Base-by-base conservation (phyloP, 2,329 filamentous ascomycete species). In the Ophiocordyceps australis region DNA sequence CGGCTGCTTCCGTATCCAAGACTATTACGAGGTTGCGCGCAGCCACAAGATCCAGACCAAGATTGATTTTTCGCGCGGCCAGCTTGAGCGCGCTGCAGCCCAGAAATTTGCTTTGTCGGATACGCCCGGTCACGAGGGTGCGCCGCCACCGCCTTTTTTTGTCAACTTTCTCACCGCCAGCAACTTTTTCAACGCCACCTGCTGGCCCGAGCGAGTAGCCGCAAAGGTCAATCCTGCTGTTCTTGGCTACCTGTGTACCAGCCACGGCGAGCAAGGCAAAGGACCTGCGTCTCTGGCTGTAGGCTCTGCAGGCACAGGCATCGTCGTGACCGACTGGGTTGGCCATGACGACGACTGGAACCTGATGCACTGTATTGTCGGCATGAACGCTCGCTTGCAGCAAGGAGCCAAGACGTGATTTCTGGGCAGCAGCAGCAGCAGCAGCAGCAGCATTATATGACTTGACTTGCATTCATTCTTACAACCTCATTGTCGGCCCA, bases 321-420 rank as follows among this genome's bases (percentile, higher is more conserved):
- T 95, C 31, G 73, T 95, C 23, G 76, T 95, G 15, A 89, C 78
- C 33, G 89, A 98, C 50, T 94, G 80, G 80, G 85, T 94, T 26
- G 89, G 89, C 3, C 59, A 73, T 32, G 63, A 74, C 33, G 83
- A 75, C 1, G 78, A 95, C 50, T 98, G 86, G 86, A 83, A 94
- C 53, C 51, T 95, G 28, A 69, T 91, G 19, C 67, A 74, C 35
- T 79, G 80, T 49, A 75, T 94, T 39, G 74, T 95, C 6, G 85
- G 80, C 6, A 85, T 92, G 81, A 98, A 98, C 46, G 68, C 76
- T 14, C 75, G 59, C 33, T 41, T 74, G 32, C 60, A 70, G 40
- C 38, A n/a, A n/a, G n/a, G n/a, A n/a, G n/a, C n/a, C n/a, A n/a
- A n/a, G n/a, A n/a, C n/a, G n/a, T n/a, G n/a, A n/a, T n/a, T n/a